These are phyloP conservation scores for Perkinsus marinus DNA, from an alignment of 169 alveolate species.

Conservation along the genomic window DNA sequence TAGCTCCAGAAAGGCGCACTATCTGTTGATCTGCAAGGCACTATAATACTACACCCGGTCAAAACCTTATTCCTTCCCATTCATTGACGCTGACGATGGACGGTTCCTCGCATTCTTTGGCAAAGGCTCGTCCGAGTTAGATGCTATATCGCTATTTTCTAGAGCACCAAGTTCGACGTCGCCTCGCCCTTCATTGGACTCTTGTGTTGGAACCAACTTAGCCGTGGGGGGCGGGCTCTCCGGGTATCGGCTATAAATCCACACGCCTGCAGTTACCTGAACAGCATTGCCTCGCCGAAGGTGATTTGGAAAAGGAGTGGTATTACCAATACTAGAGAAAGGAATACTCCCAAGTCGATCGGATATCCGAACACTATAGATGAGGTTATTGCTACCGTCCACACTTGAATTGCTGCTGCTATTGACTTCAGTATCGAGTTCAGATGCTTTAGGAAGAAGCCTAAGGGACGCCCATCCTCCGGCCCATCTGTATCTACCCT, in stretches of 20 bases:
- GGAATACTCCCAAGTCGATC: not conserved
- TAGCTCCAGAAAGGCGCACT: too few relatives aligned
- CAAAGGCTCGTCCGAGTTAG: not conserved
- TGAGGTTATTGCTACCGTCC: not conserved
- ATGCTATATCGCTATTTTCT: not conserved
- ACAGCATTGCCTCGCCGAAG: too few relatives aligned
- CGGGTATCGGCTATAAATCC: not conserved
- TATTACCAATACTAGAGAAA: not conserved
- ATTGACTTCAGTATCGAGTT: not conserved
- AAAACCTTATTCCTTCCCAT: not conserved
- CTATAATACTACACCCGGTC: not conserved
- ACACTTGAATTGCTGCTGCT: not conserved
- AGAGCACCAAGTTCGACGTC: not conserved
- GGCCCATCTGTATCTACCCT: too few relatives aligned
- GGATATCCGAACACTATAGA: not conserved
- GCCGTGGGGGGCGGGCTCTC: not conserved
- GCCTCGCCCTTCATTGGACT: not conserved
- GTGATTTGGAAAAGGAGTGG: too few relatives aligned
- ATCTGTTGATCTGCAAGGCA: not conserved
- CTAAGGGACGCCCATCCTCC: not conserved
- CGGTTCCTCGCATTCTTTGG: not conserved
- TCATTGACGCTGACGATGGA: not conserved
- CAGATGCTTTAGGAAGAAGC: not conserved
- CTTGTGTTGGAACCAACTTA: not conserved
- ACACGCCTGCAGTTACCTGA: not conserved